Conservation (phyloP, 2,329 filamentous ascomycete species). For the Sclerotinia trifoliorum region DNA sequence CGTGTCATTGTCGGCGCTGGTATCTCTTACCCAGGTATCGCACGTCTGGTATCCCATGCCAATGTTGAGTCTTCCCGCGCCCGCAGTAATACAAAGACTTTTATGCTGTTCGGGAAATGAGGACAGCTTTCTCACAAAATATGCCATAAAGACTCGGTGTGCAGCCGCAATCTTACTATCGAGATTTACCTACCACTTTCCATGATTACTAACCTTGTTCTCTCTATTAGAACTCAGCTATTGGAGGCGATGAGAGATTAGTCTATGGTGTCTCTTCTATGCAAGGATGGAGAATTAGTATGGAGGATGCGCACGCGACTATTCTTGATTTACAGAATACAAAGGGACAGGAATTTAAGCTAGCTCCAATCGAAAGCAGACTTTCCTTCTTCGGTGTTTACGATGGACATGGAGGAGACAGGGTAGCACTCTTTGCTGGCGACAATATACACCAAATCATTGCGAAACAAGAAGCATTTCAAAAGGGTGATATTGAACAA, state of each 20-base stretch:
- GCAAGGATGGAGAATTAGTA: conserved; percentile 99
- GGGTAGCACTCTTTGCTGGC: conserved; percentile 90
- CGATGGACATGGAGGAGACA: conserved; percentile 95
- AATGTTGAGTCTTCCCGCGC: neutral
- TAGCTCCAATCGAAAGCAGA: conserved; percentile 64
- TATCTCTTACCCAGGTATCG: conserved; percentile 13
- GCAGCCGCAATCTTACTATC: conserved; percentile 3
- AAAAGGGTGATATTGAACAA: conserved; percentile 87
- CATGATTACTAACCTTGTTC: conserved; percentile 25
- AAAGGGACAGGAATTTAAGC: conserved; percentile 51
- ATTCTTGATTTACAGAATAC: conserved; percentile 78
- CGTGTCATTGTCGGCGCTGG: conserved; percentile 13
- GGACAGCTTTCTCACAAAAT: neutral
- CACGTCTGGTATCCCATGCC: conserved; percentile 6
- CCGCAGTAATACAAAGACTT: neutral
- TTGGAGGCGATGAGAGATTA: conserved; percentile 88
- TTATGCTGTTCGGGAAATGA: neutral
- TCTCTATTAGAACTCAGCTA: conserved; percentile 70
- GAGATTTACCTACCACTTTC: neutral
- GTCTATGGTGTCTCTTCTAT: conserved; percentile 95
- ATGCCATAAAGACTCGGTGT: neutral
- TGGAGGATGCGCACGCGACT: conserved; percentile 94
- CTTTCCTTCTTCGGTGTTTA: conserved; percentile 98
- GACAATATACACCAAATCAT: conserved; percentile 93
- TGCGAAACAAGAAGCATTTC: conserved; percentile 91